These are phyloP conservation scores for Gossypium raimondii DNA, from an alignment of 345 rosid genomes.

Conservation along the genomic window DNA sequence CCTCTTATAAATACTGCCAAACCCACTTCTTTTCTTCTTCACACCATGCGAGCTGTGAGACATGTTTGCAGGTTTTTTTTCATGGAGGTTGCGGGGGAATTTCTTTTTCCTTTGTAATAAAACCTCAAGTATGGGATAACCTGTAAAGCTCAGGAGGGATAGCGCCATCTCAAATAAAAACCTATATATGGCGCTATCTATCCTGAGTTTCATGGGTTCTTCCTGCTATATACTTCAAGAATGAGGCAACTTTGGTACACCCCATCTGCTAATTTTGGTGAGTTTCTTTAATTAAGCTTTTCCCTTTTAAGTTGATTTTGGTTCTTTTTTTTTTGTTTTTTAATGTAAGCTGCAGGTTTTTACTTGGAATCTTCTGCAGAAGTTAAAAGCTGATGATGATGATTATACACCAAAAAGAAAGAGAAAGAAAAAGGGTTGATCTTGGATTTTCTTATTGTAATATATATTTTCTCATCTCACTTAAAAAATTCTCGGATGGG, in stretches of 20 bases:
- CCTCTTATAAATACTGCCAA: slow-evolving; percentile 30
- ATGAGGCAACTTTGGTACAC: not conserved
- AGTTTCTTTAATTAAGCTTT: not conserved
- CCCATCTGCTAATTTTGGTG: not conserved
- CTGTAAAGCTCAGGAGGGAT: slow-evolving; percentile 86
- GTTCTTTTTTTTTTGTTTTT: not conserved
- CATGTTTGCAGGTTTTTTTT: not conserved
- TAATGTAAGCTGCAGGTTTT: not conserved
- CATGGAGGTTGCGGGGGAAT: not conserved
- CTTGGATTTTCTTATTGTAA: slow-evolving; percentile 1
- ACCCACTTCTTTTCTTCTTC: slow-evolving; percentile 1
- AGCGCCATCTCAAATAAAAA: slow-evolving; percentile 39
- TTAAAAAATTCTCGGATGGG: not conserved
- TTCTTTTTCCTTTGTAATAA: not conserved
- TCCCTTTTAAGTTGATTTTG: not conserved
- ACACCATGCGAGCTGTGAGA: slow-evolving; percentile 21
- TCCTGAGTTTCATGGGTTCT: slow-evolving; percentile 66
- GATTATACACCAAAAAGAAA: not conserved
- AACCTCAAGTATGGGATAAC: slow-evolving; percentile 31
- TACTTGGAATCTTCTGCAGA: not conserved
- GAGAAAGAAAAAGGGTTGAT: not conserved
- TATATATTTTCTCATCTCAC: not conserved
- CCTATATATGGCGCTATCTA: slow-evolving; percentile 51
- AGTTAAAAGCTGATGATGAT: not conserved
- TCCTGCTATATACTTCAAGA: slow-evolving; percentile 18